phyloP scores from a whole-genome alignment of 2,329 filamentous ascomycete genomes.

The Orbilia oligospora region DNA sequence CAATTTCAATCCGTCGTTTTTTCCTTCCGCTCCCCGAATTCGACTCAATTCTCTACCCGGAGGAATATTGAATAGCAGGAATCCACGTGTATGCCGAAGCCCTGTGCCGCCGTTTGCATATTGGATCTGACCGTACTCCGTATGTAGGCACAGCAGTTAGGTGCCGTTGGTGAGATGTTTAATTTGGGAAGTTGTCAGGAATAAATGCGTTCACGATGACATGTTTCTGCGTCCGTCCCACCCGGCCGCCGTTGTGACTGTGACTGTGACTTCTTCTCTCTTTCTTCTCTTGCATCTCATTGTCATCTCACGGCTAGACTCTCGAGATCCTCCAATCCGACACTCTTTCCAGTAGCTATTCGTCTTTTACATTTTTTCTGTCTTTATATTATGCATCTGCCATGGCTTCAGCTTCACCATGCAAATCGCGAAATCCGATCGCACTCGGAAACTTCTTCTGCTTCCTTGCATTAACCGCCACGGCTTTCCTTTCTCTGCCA shows the following conservation, averaged over 20 bases:
- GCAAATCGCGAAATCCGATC: background rate
- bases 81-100: conserved; percentile 24
- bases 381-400: conserved; percentile 16
- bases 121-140: background rate
- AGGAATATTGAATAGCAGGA: background rate
- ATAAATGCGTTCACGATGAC: conserved; percentile 19
- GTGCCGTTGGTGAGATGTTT: background rate
- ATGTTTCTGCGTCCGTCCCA: conserved; percentile 6
- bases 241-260: background rate
- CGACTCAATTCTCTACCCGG: background rate
- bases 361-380: too few relatives aligned
- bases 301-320: background rate
- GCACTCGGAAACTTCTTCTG: background rate
- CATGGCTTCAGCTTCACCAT: conserved; percentile 23
- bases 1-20: conserved; percentile 30
- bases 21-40: background rate
- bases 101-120: background rate
- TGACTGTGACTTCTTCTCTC: background rate
- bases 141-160: background rate
- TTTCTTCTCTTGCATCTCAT: background rate
- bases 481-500: conserved; percentile 1
- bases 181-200: conserved; percentile 24
- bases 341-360: background rate
- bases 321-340: background rate
- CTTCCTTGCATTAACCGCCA: conserved; percentile 8